Base-by-base conservation (phyloP, 768 basidiomycete genomes). In the Leccinellum luteum region DNA sequence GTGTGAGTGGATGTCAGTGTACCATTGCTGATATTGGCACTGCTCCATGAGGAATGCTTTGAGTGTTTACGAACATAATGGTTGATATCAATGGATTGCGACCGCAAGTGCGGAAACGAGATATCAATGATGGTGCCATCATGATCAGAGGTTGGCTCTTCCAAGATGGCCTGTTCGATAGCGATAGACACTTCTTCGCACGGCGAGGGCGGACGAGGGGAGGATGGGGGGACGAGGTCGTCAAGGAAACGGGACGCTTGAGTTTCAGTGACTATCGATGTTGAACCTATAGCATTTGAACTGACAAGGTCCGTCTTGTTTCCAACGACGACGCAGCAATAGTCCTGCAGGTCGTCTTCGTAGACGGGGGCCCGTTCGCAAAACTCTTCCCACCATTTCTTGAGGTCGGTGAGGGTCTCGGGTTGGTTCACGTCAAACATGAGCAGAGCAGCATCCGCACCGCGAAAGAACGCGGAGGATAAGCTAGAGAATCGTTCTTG, bases 401-500 rank as follows among this genome's bases (percentile, higher is more conserved):
- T 74, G 48, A 94, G 75, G 0, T 80, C 78, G 0, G 73, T 58
- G 59, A 92, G 78, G 9, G 87, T 84, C 45, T 83, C 77, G 0
- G 84, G 84, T 4, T 80, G 68, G 62, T 86, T 90, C 30, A 89
- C 87, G 65, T 93, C 90, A 69, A 89, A 94, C 76, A 92, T 82
- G 61, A 94, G 80, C 15, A 94, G 59, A 1, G 81, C 90, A 1
- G 91, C 92, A 64, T 93, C 90, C 3, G 91, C 89, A 2, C 89
- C 89, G 6, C 92, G 83, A 64, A 92, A 94, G 73, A 94, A 94
- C 0, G 92, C 90, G 0, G 82, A 77, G 0, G 91, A 90, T 17
- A 94, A 79, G 41, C 82, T 86, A 1, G 90, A 90, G 75, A 94
- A 94, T 5, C 92, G 83, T 65, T 94, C 92, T 69, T 94, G 92